A percentile compares a stretch with the other conserved stretches of the same genome.
Evolutionary conservation across 2,329 filamentous ascomycete genomes (phyloP).

Genomic region (Venturia oleaginea): DNA sequence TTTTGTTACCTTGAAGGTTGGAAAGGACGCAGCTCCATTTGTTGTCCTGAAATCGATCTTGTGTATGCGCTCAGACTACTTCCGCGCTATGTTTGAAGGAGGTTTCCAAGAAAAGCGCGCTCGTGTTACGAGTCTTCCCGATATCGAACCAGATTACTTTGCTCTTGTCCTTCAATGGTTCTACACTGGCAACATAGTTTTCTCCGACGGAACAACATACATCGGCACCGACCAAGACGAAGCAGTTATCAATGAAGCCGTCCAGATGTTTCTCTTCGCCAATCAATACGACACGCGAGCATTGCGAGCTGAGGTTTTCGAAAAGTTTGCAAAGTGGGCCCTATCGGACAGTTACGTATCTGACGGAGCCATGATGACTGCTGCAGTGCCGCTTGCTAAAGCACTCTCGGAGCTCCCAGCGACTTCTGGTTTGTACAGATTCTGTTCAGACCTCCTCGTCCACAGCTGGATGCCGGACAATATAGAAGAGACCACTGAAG

Average conservation of each 20-base stretch:
- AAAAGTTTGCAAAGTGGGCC: background rate
- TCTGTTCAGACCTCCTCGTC: background rate
- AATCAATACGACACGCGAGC: background rate
- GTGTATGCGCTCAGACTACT: background rate
- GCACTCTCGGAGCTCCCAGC: background rate
- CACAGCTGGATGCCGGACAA: background rate
- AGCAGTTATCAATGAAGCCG: background rate
- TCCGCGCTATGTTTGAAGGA: background rate
- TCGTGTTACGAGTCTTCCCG: background rate
- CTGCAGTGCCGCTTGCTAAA: background rate
- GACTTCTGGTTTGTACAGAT: background rate
- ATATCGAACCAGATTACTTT: background rate
- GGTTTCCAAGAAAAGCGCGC: background rate
- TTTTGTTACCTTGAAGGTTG: background rate
- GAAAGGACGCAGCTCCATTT: background rate
- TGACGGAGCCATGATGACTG: background rate
- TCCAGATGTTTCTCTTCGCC: slow-evolving; percentile 2
- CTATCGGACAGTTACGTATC: background rate
- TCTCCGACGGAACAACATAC: background rate
- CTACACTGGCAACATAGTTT: background rate
- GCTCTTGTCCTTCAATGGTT: background rate
- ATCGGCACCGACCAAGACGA: too few species aligned
- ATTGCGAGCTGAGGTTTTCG: background rate
- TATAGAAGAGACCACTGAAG: background rate
- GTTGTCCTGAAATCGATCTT: background rate